Base-by-base conservation (phyloP, 2,329 filamentous ascomycete genomes). In the Penicillium sp. region DNA sequence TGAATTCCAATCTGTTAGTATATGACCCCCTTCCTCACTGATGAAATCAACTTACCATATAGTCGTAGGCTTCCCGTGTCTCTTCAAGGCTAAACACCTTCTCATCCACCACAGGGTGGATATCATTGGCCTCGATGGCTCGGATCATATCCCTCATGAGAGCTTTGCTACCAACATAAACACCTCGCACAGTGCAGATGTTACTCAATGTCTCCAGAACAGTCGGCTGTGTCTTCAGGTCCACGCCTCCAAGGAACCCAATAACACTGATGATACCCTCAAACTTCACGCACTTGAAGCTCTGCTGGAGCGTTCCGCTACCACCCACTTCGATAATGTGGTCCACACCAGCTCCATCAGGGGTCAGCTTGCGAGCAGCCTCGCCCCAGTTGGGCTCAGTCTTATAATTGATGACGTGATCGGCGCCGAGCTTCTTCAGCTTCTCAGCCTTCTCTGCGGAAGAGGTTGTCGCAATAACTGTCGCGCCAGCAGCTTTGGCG, bases 291-390 rank as follows among this genome's bases (percentile, higher is more conserved):
- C 81, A 81, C 60, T 80, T 80, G 40, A 87, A 72, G 3, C 78
- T 81, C 67, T 87, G 79, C 3, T 74, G 65, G 61, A 89, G 78
- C 0, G 86, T 88, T n/a, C 77, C 79, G 0, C 83, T 77, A 0
- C 87, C 87, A 13, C 84, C 87, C n/a, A 89, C 82, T 64, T 90
- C 87, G 39, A 88, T 66, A 39, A 90, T 75, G 59, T 86, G 78
- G 64, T 89, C 81, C 8, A 87, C 82, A 13, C 87, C 87, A 2
- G 64, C 66, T 16, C 80, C 80, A 0, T 75, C 70, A 0, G 82
- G 76, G 0, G 79, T 81, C 10, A 80, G 68, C 10, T 75, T 74
- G 58, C 82, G 78, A 16, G 85, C 85, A 29, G 79, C 79, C 3
- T 76, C 71, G n/a, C 86, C 83, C 87, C 87, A 89, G 48, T 83